These are phyloP conservation scores for Paecilomyces variotii DNA, from an alignment of 2,329 filamentous ascomycete genomes.

Conservation along the genomic window DNA sequence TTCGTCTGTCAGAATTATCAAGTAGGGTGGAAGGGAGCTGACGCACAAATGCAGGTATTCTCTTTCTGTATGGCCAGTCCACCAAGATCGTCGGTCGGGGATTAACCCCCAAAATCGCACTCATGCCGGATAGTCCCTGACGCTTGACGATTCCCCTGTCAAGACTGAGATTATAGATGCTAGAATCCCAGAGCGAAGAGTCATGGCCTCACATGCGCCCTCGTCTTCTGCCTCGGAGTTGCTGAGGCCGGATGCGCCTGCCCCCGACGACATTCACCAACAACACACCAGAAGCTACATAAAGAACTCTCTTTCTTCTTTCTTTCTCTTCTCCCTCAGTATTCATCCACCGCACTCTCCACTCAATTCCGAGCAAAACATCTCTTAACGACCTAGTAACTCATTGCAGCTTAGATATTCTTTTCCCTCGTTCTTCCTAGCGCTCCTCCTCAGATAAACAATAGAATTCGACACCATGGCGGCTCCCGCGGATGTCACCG, in stretches of 20 bases:
- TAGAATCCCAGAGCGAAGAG: neutral
- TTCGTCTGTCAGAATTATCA: neutral
- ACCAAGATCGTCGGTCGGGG: neutral
- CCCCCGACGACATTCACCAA: neutral
- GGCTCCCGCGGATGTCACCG: slow-evolving; percentile 58
- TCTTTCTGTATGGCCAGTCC: neutral
- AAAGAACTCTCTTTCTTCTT: neutral
- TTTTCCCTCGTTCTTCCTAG: neutral
- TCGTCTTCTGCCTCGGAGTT: neutral
- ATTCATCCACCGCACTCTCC: neutral
- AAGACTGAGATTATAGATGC: neutral
- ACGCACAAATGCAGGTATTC: neutral
- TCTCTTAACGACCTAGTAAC: neutral
- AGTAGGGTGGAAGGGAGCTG: neutral
- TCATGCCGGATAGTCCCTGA: neutral
- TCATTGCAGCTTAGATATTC: neutral
- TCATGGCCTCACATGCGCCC: neutral
- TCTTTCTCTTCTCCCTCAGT: neutral
- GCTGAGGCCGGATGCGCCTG: neutral
- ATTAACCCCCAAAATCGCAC: neutral
- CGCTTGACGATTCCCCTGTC: neutral
- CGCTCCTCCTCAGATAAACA: neutral
- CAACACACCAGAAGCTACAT: neutral
- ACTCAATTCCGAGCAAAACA: neutral
- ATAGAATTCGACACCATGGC: slow-evolving; percentile 50